phyloP scores from a whole-genome alignment of 352 stramenopile species.

The Phytophthora fragariaefolia region DNA sequence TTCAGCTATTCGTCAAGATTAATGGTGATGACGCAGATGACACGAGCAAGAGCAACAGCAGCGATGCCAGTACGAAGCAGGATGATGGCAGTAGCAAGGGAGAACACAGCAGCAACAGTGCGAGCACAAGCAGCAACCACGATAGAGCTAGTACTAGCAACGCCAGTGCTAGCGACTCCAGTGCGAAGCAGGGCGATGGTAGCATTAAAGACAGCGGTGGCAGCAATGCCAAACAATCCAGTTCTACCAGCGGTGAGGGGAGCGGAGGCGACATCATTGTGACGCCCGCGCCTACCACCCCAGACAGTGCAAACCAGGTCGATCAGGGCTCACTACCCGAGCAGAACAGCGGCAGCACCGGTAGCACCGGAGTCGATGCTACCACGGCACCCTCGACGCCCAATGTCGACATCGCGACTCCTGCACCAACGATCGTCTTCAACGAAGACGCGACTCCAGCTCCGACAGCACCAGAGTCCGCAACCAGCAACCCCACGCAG shows the following conservation, averaged over 20 bases:
- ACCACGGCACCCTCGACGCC: constrained; percentile 4
- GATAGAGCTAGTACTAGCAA: not conserved
- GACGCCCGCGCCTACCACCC: constrained; percentile 9
- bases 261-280: not conserved
- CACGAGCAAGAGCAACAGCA: not conserved
- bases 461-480: not conserved
- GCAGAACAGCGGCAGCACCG: not conserved
- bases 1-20: constrained; percentile 45
- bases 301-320: not conserved
- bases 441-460: constrained; percentile 7
- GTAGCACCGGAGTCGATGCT: not conserved
- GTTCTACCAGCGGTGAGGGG: too few species aligned
- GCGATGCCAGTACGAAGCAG: constrained; percentile 19
- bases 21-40: constrained; percentile 33
- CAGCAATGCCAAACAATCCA: too few species aligned
- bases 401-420: constrained; percentile 7
- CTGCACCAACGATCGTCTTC: constrained; percentile 9
- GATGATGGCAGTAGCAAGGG: too few species aligned
- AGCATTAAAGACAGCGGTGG: not conserved
- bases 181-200: not conserved
- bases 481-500: not conserved
- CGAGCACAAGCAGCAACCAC: too few species aligned
- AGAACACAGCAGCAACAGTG: too few species aligned
- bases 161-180: not conserved
- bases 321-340: not conserved